Percentiles rank a stretch among this genome's conserved stretches.
phyloP scores from a whole-genome alignment of 306 rosid genomes.

The Amphicarpaea edgeworthii region DNA sequence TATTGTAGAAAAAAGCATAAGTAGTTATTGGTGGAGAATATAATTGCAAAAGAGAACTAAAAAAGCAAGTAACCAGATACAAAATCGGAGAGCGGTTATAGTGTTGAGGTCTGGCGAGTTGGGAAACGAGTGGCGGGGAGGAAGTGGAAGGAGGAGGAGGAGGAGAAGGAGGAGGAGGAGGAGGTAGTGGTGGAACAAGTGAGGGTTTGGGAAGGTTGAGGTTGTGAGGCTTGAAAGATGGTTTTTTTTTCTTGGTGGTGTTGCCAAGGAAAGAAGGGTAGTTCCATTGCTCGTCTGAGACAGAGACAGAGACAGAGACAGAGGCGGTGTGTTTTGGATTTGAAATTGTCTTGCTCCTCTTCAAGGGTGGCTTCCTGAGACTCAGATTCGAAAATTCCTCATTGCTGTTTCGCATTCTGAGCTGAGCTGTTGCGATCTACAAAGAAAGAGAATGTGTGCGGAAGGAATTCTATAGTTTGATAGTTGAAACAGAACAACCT shows the following conservation, averaged over 20 bases:
- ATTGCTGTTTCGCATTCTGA: too few species aligned
- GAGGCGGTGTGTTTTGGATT: slow-evolving; percentile 15
- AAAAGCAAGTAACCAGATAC: slow-evolving; percentile 58
- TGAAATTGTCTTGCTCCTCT: too few species aligned
- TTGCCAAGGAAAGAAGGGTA: slow-evolving; percentile 81
- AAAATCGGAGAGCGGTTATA: slow-evolving; percentile 47
- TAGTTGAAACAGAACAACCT: too few species aligned
- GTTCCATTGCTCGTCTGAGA: slow-evolving; percentile 69
- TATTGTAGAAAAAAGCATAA: not conserved
- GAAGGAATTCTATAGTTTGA: too few species aligned
- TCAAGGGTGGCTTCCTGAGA: too few species aligned
- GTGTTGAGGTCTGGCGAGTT: slow-evolving; percentile 25
- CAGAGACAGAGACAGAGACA: slow-evolving; percentile 50
- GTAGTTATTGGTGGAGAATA: not conserved
- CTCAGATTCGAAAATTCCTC: too few species aligned
- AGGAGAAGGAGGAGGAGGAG: slow-evolving; percentile 34
- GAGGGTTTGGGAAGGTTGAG: slow-evolving; percentile 40
- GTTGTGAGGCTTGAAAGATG: slow-evolving; percentile 37
- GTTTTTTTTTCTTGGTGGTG: slow-evolving; percentile 56
- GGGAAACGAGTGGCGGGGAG: slow-evolving; percentile 15
- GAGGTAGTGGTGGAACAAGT: slow-evolving; percentile 28
- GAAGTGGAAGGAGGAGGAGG: slow-evolving; percentile 13
- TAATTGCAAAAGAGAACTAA: not conserved
- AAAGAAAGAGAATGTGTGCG: too few species aligned
- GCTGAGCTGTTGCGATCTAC: too few species aligned